A percentile compares a stretch with the other conserved stretches of the same genome.
phyloP scores from a whole-genome alignment of 495 filamentous ascomycete species.

The Aspergillus carlsbadensis region DNA sequence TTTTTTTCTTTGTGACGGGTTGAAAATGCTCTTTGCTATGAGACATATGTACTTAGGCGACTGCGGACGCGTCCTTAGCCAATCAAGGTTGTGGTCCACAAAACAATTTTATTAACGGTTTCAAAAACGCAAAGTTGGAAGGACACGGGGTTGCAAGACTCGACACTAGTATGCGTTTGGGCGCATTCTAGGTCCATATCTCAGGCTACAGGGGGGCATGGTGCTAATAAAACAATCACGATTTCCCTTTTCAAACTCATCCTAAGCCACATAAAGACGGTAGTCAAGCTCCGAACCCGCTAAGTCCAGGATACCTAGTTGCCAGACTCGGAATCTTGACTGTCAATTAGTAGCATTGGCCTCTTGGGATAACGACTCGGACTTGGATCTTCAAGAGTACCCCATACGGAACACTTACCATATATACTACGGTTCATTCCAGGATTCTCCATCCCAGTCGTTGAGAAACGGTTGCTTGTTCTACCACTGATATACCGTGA shows the following conservation, averaged over 20 bases:
- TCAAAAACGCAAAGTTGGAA: conserved; percentile 30
- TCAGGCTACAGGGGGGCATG: conserved; percentile 2
- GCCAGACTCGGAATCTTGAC: no score
- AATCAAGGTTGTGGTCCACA: conserved; percentile 50
- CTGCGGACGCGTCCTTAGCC: conserved; percentile 47
- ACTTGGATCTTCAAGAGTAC: no score
- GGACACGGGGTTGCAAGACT: conserved; percentile 9
- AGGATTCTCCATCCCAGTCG: no score
- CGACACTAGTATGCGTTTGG: conserved; percentile 2
- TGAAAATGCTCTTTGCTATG: conserved; percentile 52
- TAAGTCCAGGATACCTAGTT: background rate
- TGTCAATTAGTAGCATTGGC: no score
- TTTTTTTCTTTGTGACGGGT: conserved; percentile 49
- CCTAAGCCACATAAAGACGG: no score
- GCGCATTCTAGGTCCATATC: conserved; percentile 5
- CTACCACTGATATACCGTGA: no score
- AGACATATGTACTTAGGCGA: conserved; percentile 54
- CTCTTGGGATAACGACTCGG: no score
- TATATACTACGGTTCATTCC: no score
- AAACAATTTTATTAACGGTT: conserved; percentile 35
- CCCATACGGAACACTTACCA: no score
- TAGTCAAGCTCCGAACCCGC: no score
- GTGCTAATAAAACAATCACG: conserved; percentile 10
- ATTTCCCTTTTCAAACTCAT: conserved; percentile 8
- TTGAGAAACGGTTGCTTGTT: no score